These are phyloP conservation scores for Tetraselmis chui DNA, from an alignment of 139 green algal genomes.

Conservation along the genomic window DNA sequence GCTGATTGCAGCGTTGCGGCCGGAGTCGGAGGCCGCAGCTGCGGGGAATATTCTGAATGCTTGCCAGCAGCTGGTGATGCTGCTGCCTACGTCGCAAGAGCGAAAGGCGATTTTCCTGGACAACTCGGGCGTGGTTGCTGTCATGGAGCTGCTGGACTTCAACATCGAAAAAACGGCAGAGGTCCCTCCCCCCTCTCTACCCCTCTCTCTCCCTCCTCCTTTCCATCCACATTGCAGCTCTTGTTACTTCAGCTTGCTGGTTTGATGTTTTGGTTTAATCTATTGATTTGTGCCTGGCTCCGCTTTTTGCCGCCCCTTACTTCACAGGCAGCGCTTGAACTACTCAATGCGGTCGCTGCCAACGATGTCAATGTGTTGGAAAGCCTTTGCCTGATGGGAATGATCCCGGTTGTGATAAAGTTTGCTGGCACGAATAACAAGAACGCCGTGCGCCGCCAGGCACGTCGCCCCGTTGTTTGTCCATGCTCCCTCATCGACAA, in stretches of 20 bases:
- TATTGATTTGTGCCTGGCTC: too few relatives aligned
- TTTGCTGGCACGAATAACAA: conserved; percentile 18
- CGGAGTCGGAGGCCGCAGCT: neutral
- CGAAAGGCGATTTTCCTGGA: conserved; percentile 43
- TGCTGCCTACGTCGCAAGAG: conserved; percentile 23
- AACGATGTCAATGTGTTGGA: conserved; percentile 44
- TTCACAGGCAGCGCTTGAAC: conserved; percentile 43
- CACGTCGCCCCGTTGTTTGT: too few relatives aligned
- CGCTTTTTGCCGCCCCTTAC: neutral
- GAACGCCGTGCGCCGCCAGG: conserved; percentile 16
- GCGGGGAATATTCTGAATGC: neutral
- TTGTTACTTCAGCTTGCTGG: too few relatives aligned
- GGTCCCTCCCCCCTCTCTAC: neutral
- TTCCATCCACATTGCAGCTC: neutral
- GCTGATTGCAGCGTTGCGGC: neutral
- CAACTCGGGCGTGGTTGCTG: conserved; percentile 49
- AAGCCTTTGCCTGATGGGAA: conserved; percentile 55
- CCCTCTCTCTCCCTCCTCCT: neutral
- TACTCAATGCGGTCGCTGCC: conserved; percentile 39
- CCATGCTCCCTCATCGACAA: too few relatives aligned
- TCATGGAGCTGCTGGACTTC: conserved; percentile 70
- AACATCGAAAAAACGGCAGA: conserved; percentile 24
- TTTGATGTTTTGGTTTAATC: too few relatives aligned
- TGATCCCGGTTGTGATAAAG: conserved; percentile 51
- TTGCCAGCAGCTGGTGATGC: conserved; percentile 23